Percentiles rank a stretch among this genome's conserved stretches.
These are phyloP conservation scores for Chloranthus sessilifolius DNA, from an alignment of 164 flowering plant genomes.

Conservation along the genomic window DNA sequence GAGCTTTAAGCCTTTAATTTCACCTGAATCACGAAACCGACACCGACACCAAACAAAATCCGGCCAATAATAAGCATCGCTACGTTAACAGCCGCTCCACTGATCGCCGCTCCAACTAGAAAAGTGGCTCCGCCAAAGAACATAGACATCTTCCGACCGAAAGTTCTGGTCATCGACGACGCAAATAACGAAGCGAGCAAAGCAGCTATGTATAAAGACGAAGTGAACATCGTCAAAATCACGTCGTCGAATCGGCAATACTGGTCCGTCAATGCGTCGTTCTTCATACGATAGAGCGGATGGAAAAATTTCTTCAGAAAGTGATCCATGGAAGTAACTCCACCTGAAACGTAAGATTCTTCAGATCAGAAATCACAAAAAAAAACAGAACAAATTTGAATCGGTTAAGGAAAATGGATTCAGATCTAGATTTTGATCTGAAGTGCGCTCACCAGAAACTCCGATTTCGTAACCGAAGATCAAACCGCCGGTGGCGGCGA, in stretches of 20 bases:
- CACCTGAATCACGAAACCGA: slow-evolving; percentile 28
- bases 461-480: slow-evolving; percentile 78
- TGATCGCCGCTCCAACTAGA: slow-evolving; percentile 18
- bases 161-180: slow-evolving; percentile 18
- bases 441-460: slow-evolving; percentile 57
- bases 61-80: slow-evolving; percentile 27
- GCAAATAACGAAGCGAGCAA: slow-evolving; percentile 23
- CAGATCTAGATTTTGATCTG: too few relatives aligned
- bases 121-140: slow-evolving; percentile 17
- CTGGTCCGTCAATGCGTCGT: neutral
- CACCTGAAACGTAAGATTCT: slow-evolving; percentile 21
- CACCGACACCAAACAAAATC: slow-evolving; percentile 24
- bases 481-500: slow-evolving; percentile 71
- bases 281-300: slow-evolving; percentile 8
- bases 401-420: too few relatives aligned
- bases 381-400: too few relatives aligned
- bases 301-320: slow-evolving; percentile 23
- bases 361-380: too few relatives aligned
- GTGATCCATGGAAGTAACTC: slow-evolving; percentile 25
- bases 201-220: slow-evolving; percentile 23
- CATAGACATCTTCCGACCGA: slow-evolving; percentile 21
- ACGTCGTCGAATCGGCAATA: slow-evolving; percentile 25
- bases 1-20: too few relatives aligned
- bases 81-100: slow-evolving; percentile 16
- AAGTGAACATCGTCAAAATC: slow-evolving; percentile 19